Conservation (phyloP, 2,329 filamentous ascomycete species). For the Microdochium bolleyi region DNA sequence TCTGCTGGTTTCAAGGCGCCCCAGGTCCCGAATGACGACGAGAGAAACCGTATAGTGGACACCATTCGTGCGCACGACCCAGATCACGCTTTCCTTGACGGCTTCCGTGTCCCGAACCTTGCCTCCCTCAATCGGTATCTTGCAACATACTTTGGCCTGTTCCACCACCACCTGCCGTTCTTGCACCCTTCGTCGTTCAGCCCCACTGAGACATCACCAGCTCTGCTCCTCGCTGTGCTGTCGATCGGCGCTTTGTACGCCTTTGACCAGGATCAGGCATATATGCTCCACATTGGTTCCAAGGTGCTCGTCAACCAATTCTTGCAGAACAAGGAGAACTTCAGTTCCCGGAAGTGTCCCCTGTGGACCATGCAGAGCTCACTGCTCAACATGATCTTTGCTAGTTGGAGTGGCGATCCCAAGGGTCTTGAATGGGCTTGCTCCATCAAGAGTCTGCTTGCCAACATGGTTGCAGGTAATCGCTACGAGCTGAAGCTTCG, state of each 20-base stretch:
- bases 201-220: slow-evolving; percentile 70
- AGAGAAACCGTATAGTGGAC: slow-evolving; percentile 76
- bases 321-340: slow-evolving; percentile 95
- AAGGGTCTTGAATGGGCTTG: slow-evolving; percentile 98
- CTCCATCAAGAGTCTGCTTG: slow-evolving; percentile 95
- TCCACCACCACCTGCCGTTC: slow-evolving; percentile 95
- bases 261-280: slow-evolving; percentile 94
- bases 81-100: slow-evolving; percentile 76
- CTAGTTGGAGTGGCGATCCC: slow-evolving; percentile 96
- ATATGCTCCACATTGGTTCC: slow-evolving; percentile 93
- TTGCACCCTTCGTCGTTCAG: slow-evolving; percentile 87
- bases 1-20: slow-evolving; percentile 57
- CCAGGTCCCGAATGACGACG: slow-evolving; percentile 75
- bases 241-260: slow-evolving; percentile 95
- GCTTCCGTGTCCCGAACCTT: slow-evolving; percentile 78
- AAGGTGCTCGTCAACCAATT: slow-evolving; percentile 97
- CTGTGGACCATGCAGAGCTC: slow-evolving; percentile 98
- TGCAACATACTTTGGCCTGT: slow-evolving; percentile 92
- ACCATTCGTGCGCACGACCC: slow-evolving; percentile 76
- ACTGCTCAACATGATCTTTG: slow-evolving; percentile 96
- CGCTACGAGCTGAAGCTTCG: slow-evolving; percentile 93
- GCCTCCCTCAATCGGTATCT: slow-evolving; percentile 83
- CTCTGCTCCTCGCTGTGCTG: slow-evolving; percentile 79
- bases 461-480: slow-evolving; percentile 98
- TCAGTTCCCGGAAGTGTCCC: slow-evolving; percentile 94